Evolutionary conservation across 1,284 basidiomycete genomes (phyloP).

Genomic region (Anthracocystis panici-leucophaei): DNA sequence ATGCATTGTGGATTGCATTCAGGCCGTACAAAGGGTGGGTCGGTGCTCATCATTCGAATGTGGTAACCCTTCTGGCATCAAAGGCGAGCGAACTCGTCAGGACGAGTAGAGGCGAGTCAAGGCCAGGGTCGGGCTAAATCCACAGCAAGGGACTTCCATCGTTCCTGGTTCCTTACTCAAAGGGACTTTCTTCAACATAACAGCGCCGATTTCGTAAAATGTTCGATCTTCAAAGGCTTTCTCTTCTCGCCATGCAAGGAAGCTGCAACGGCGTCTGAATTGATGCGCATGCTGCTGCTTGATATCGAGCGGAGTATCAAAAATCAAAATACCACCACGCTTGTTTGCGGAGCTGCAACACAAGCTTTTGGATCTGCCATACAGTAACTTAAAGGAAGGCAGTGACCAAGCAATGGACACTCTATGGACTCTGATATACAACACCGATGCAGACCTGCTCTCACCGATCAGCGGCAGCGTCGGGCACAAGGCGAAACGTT

Average conservation of each 20-base stretch:
- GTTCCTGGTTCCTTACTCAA: slow-evolving; percentile 19
- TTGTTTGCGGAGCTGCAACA: too few species aligned
- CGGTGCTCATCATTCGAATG: too few species aligned
- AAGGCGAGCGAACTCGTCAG: background rate
- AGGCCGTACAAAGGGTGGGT: too few species aligned
- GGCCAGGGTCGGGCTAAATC: background rate
- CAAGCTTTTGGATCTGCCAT: background rate
- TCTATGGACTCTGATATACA: background rate
- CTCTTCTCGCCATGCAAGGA: background rate
- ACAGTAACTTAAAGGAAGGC: background rate
- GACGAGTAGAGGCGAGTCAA: background rate
- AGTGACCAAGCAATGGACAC: background rate
- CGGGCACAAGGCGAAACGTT: too few species aligned
- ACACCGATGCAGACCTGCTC: background rate
- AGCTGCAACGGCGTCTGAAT: background rate
- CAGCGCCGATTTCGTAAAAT: background rate
- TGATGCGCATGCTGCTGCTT: background rate
- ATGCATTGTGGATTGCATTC: too few species aligned
- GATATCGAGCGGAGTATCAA: background rate
- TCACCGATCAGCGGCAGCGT: background rate
- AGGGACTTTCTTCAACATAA: background rate
- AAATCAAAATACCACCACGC: background rate
- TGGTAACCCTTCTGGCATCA: too few species aligned
- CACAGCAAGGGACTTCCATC: slow-evolving; percentile 5
- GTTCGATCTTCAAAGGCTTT: background rate